These are phyloP conservation scores for Suillus placidus DNA, from an alignment of 768 basidiomycete genomes.

Conservation along the genomic window DNA sequence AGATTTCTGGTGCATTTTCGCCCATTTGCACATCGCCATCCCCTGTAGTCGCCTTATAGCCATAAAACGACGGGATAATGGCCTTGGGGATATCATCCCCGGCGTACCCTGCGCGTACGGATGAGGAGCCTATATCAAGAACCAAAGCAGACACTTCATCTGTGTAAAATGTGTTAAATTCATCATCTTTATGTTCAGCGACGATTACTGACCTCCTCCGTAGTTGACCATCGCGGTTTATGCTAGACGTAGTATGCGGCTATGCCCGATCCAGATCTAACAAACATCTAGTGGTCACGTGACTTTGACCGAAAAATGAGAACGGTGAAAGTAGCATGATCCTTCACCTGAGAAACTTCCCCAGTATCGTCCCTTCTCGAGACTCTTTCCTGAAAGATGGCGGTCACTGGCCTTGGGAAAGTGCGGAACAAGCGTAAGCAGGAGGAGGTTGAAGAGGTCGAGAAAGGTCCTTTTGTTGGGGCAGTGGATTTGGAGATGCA, in stretches of 20 bases:
- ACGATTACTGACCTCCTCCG: conserved; percentile 68
- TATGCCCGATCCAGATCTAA: conserved; percentile 5
- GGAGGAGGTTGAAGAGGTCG: conserved; percentile 41
- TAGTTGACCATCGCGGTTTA: conserved; percentile 70
- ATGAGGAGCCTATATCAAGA: conserved; percentile 89
- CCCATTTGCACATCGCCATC: conserved; percentile 40
- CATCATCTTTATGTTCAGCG: background rate
- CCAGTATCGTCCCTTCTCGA: background rate
- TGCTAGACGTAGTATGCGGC: background rate
- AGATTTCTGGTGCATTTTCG: conserved; percentile 41
- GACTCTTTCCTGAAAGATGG: conserved; percentile 27
- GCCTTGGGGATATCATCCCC: conserved; percentile 96
- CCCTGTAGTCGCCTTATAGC: conserved; percentile 55
- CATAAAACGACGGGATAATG: conserved; percentile 88
- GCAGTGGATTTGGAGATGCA: conserved; percentile 65
- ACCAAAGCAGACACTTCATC: conserved; percentile 98
- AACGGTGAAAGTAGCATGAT: conserved; percentile 3
- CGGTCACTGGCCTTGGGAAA: conserved; percentile 36
- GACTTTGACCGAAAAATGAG: background rate
- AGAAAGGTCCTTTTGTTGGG: conserved; percentile 36
- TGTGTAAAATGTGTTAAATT: conserved; percentile 30
- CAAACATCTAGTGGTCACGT: conserved; percentile 3
- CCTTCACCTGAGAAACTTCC: conserved; percentile 2
- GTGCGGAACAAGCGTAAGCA: conserved; percentile 63
- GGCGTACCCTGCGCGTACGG: conserved; percentile 93